These are phyloP conservation scores for Penicillium pancosmium DNA, from an alignment of 495 filamentous ascomycete species.

Conservation along the genomic window DNA sequence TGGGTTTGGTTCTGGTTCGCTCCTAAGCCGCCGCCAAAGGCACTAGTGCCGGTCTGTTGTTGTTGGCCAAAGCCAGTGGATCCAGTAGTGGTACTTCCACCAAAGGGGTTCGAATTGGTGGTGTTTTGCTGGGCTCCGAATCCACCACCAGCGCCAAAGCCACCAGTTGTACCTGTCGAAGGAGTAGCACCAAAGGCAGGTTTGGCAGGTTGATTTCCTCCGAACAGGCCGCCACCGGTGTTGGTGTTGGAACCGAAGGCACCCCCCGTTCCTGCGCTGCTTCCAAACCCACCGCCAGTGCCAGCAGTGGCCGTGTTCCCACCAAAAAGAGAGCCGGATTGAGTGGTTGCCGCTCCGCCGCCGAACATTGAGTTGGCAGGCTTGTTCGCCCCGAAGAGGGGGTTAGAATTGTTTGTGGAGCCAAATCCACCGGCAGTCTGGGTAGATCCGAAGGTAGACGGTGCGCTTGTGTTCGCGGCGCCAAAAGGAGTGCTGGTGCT, in stretches of 20 bases:
- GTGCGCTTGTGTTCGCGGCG: conserved; percentile 44
- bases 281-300: conserved; percentile 39
- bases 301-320: conserved; percentile 31
- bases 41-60: conserved; percentile 39
- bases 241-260: conserved; percentile 24
- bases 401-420: conserved; percentile 32
- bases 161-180: conserved; percentile 39
- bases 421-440: conserved; percentile 63
- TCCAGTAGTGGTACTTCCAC: conserved; percentile 30
- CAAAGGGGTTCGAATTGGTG: conserved; percentile 39
- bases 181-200: conserved; percentile 38
- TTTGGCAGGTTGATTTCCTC: conserved; percentile 45
- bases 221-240: conserved; percentile 47
- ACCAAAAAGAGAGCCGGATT: conserved; percentile 42
- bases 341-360: conserved; percentile 28
- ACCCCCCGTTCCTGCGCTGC: conserved; percentile 22
- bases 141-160: conserved; percentile 32
- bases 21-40: conserved; percentile 49
- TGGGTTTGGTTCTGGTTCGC: conserved; percentile 46
- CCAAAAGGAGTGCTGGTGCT: conserved; percentile 52
- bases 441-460: conserved; percentile 48
- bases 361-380: conserved; percentile 47
- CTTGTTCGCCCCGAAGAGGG: conserved; percentile 44
- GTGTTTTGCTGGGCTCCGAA: conserved; percentile 44
- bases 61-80: conserved; percentile 42